Base-by-base conservation (phyloP, 768 basidiomycete species). In the Lanmaoa rubissima region DNA sequence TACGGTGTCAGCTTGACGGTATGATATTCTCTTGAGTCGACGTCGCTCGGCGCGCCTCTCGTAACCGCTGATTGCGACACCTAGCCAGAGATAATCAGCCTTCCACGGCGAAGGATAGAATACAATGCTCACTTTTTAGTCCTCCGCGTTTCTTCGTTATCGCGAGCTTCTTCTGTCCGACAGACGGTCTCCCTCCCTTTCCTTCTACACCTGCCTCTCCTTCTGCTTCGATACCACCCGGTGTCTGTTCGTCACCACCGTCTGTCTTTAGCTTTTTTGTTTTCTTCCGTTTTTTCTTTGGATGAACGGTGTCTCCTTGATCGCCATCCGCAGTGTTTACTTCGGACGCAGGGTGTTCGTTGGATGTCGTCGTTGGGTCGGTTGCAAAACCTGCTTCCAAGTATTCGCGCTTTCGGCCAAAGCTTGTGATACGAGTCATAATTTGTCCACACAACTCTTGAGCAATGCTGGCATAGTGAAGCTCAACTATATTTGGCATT, bases 371-470 rank as follows among this genome's bases (percentile, higher is more conserved):
- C 14, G 69, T 11, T 16, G 28, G 28, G 7, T 31, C 28, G 28
- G 7, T 28, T 28, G 4, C 26, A 28, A 28, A 28, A 28, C 26
- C 28, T 31, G 28, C 28, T 31, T 31, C 28, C 28, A 31, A 31
- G 64, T 89, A 83, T 5, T 83, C 86, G 48, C 90, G 75, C 68
- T 92, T 92, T 51, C 80, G 78, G n/a, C 85, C 85, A 68, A 90
- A 79, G 62, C 83, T 85, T 11, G 90, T 89, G 54, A 84, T 74
- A 44, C 90, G 82, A 14, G 90, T 90, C 89, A 91, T 91, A 38
- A 41, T 31, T 26, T 19, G 36, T 21, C 41, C 34, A 36, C 4
- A 21, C 45, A 3, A 34, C 28, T 31, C 21, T 24, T 24, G 21
- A 24, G 21, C 21, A 24, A 24, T 24, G 21, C 3, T 24, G 21